Evolutionary conservation across 441 rosid species (phyloP).

Genomic region (Populus trichocarpa): DNA sequence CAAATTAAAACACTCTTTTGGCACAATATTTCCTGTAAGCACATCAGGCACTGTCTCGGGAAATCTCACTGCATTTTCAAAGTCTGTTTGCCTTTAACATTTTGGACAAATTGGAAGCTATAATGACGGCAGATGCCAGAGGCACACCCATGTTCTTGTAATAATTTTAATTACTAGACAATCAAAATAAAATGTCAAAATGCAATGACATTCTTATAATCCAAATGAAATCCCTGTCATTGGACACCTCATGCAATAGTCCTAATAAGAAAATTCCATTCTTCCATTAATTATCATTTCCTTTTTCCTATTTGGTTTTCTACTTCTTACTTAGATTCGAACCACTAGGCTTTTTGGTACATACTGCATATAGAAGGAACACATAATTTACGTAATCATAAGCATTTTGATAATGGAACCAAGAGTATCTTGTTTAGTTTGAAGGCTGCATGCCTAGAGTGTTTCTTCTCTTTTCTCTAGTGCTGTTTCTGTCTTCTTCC

Average conservation of each 20-base stretch:
- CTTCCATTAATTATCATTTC: background rate
- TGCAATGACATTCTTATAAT: background rate
- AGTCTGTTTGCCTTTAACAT: background rate
- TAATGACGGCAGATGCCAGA: background rate
- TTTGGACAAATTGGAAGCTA: background rate
- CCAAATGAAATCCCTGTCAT: background rate
- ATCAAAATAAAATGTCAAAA: background rate
- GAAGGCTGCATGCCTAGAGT: background rate
- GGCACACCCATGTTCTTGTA: background rate
- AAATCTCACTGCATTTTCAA: conserved; percentile 1
- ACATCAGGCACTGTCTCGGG: conserved; percentile 11
- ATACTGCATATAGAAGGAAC: background rate
- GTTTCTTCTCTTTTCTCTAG: background rate
- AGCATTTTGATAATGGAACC: background rate
- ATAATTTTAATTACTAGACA: background rate
- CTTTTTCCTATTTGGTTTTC: background rate
- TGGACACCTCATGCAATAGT: background rate
- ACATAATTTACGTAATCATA: background rate
- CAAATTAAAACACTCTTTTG: background rate
- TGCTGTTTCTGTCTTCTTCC: background rate
- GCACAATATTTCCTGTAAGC: background rate
- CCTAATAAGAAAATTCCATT: no score
- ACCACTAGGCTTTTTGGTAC: background rate
- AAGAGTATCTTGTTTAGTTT: background rate
- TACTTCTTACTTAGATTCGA: background rate